Evolutionary conservation across 169 alveolate genomes (phyloP).

Genomic region (Perkinsus olseni): DNA sequence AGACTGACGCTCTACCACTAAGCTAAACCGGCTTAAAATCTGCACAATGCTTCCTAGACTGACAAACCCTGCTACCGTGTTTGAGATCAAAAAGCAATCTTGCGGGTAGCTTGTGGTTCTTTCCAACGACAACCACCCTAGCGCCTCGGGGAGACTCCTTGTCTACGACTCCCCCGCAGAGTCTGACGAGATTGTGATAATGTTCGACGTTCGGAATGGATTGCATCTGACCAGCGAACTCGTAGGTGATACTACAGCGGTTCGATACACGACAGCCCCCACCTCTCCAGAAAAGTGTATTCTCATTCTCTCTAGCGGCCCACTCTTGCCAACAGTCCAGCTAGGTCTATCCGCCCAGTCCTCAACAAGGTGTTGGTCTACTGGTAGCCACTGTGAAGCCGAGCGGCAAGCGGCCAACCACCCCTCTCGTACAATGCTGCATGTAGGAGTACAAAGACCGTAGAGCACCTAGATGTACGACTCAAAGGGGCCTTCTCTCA

Average conservation of each 20-base stretch:
- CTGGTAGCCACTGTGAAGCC: neutral
- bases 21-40: neutral
- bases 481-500: neutral
- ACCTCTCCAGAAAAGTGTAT: neutral
- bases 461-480: neutral
- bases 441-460: neutral
- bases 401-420: neutral
- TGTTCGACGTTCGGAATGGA: neutral
- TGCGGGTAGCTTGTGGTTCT: neutral
- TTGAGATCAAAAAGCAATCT: neutral
- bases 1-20: slow-evolving; percentile 1
- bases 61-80: neutral
- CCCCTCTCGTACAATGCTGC: neutral
- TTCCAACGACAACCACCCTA: neutral
- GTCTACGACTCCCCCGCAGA: neutral
- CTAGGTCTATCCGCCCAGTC: neutral
- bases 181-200: neutral
- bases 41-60: neutral
- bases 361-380: neutral
- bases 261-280: too few relatives aligned
- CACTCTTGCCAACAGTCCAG: neutral
- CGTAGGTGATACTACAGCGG: neutral
- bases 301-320: neutral
- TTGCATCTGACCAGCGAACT: neutral
- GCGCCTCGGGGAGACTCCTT: neutral